Evolutionary conservation across 1,139 yeast species (phyloP).

Genomic region (Lodderomyces oxycetoniae): DNA sequence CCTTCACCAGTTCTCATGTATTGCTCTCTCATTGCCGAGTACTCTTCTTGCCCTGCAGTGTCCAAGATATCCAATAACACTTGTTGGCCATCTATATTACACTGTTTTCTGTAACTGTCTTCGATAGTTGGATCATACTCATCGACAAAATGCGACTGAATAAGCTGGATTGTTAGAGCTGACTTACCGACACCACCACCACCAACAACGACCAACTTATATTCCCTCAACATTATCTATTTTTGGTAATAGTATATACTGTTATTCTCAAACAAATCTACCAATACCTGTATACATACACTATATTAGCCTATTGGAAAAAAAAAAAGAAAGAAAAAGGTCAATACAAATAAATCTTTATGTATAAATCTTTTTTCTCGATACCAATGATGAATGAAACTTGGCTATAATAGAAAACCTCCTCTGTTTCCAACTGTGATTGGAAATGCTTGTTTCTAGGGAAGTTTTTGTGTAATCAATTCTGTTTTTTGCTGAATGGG

Average conservation of each 20-base stretch:
- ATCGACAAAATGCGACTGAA: slow-evolving; percentile 89
- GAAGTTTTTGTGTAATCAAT: no score
- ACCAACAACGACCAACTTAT: slow-evolving; percentile 90
- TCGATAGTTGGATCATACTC: slow-evolving; percentile 98
- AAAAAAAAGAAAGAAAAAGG: no score
- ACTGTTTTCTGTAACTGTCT: slow-evolving; percentile 60
- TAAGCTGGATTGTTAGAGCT: slow-evolving; percentile 85
- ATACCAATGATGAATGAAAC: no score
- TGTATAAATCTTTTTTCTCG: no score
- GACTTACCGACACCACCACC: slow-evolving; percentile 99
- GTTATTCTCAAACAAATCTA: not conserved
- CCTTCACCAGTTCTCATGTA: slow-evolving; percentile 95
- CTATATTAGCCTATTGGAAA: no score
- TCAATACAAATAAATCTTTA: no score
- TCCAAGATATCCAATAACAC: slow-evolving; percentile 73
- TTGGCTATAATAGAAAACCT: no score
- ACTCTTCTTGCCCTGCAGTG: slow-evolving; percentile 98
- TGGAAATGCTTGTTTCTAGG: no score
- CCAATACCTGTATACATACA: no score
- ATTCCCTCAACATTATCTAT: slow-evolving; percentile 49
- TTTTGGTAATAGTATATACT: not conserved
- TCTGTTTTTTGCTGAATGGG: no score
- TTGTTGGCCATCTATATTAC: slow-evolving; percentile 48
- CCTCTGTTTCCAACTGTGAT: no score
- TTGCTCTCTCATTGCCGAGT: slow-evolving; percentile 92